These are phyloP conservation scores for Neurospora intermedia DNA, from an alignment of 495 filamentous ascomycete species.

Conservation along the genomic window DNA sequence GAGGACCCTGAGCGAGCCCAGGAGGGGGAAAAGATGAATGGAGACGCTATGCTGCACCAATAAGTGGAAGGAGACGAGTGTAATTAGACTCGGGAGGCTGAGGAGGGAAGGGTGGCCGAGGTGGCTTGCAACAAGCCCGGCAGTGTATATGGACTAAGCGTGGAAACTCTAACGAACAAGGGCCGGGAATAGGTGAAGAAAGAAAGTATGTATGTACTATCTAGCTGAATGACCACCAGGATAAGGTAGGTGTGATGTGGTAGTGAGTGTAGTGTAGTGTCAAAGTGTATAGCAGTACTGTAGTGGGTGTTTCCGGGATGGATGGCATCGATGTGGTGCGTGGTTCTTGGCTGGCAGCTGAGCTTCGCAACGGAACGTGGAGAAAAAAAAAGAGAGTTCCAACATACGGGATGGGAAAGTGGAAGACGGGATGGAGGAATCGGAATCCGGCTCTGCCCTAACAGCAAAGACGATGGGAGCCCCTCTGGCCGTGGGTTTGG, in stretches of 20 bases:
- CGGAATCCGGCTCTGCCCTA: not conserved
- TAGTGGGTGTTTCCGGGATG: not conserved
- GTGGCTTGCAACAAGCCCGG: not conserved
- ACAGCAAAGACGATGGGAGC: not conserved
- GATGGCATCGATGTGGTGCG: not conserved
- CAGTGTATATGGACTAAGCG: not conserved
- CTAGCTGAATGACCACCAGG: not conserved
- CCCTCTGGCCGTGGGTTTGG: not conserved
- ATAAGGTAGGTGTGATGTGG: not conserved
- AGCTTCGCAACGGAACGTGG: not conserved
- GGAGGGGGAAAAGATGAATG: not conserved
- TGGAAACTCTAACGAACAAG: not conserved
- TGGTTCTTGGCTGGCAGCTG: not conserved
- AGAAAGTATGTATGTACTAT: not conserved
- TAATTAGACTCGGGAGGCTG: not conserved
- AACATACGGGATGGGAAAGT: not conserved
- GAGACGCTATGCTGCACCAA: not conserved
- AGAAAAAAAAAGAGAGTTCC: not conserved
- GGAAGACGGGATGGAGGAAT: not conserved
- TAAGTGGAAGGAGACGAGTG: not conserved
- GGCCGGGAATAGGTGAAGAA: not conserved
- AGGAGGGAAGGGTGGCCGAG: not conserved
- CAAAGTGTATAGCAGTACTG: not conserved
- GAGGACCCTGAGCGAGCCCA: not conserved
- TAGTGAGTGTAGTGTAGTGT: not conserved